Conservation (phyloP, 176 grass and related monocot species). For the Musa itinerans region DNA sequence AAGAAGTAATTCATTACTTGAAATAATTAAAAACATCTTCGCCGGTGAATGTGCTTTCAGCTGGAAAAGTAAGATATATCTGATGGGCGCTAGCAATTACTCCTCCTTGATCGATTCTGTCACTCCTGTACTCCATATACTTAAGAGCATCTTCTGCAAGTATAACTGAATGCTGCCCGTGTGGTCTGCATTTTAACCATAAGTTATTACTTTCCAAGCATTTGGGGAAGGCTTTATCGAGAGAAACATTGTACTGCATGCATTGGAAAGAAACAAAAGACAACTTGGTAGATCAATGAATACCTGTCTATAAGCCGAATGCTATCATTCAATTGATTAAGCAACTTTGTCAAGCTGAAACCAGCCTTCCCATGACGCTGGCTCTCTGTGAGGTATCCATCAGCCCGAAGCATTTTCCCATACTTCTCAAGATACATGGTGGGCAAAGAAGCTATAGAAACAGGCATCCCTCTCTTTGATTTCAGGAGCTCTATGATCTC, state of each 20-base stretch:
- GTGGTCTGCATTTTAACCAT: slow-evolving; percentile 22
- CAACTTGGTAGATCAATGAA: not conserved
- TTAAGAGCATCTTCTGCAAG: slow-evolving; percentile 41
- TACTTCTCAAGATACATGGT: slow-evolving; percentile 27
- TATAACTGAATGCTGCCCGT: slow-evolving; percentile 30
- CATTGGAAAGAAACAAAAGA: not conserved
- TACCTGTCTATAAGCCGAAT: slow-evolving; percentile 38
- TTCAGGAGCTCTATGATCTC: slow-evolving; percentile 42
- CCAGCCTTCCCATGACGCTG: slow-evolving; percentile 32
- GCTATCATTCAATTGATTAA: slow-evolving; percentile 24
- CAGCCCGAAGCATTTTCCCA: slow-evolving; percentile 27
- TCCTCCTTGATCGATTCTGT: slow-evolving; percentile 15
- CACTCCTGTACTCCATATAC: slow-evolving; percentile 30
- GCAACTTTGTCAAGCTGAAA: slow-evolving; percentile 34
- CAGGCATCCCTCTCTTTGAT: slow-evolving; percentile 11
- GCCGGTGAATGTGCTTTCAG: slow-evolving; percentile 35
- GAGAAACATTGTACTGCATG: not conserved
- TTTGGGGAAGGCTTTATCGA: not conserved
- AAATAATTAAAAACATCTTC: slow-evolving; percentile 35
- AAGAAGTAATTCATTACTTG: slow-evolving; percentile 28
- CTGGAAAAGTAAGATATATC: slow-evolving; percentile 50
- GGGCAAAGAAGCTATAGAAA: slow-evolving; percentile 38
- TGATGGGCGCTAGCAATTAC: slow-evolving; percentile 21
- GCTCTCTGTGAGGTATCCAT: slow-evolving; percentile 29
- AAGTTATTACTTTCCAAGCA: not conserved